These are phyloP conservation scores for Akebia trifoliata DNA, from an alignment of 164 flowering plant genomes.

Conservation along the genomic window DNA sequence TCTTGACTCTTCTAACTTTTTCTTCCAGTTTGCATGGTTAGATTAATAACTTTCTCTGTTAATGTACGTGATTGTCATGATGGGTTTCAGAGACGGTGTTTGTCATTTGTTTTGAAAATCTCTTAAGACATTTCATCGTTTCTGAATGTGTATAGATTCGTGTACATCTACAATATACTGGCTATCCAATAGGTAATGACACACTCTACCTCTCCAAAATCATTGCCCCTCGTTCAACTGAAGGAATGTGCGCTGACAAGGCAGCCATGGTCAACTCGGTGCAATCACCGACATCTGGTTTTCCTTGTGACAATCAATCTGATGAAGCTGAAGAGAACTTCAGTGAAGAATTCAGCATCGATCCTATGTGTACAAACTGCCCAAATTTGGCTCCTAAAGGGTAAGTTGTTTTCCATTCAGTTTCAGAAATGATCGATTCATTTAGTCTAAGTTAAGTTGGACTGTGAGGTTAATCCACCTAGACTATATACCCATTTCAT, in stretches of 20 bases:
- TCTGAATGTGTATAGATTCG: conserved; percentile 50
- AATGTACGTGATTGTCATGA: not conserved
- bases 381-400: conserved; percentile 90
- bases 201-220: conserved; percentile 57
- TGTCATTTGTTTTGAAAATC: no score
- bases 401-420: conserved; percentile 30
- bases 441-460: not conserved
- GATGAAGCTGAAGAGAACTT: conserved; percentile 24
- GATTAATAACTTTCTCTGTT: not conserved
- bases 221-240: conserved; percentile 31
- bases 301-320: conserved; percentile 7
- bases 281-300: conserved; percentile 13
- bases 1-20: no score
- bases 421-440: not conserved
- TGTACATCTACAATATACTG: conserved; percentile 72
- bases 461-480: no score
- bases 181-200: conserved; percentile 95
- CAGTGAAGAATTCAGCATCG: conserved; percentile 53
- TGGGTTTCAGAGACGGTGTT: no score
- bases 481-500: no score
- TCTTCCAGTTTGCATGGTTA: not conserved
- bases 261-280: conserved; percentile 23
- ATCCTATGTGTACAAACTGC: conserved; percentile 93
- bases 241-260: conserved; percentile 51
- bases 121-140: no score